Evolutionary conservation across 768 basidiomycete species (phyloP).

Genomic region (Tylopilus sp.): DNA sequence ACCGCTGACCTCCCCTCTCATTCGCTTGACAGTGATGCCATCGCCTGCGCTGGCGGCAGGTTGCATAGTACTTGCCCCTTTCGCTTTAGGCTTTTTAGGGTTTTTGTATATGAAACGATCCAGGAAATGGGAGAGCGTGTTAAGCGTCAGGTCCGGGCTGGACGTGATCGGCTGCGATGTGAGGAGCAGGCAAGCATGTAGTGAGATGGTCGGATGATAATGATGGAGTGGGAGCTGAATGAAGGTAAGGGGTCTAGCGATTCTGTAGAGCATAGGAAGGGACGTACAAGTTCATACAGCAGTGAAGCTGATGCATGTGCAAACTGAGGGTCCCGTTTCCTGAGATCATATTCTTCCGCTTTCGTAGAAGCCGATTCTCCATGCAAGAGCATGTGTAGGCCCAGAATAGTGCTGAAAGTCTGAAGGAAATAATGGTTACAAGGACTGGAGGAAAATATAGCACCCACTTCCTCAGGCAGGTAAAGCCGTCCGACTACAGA

Average conservation of each 20-base stretch:
- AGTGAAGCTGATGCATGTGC: conserved; percentile 76
- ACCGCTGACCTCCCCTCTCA: conserved; percentile 53
- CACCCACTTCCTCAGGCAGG: conserved; percentile 79
- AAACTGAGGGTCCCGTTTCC: conserved; percentile 87
- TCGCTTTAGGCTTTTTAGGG: conserved; percentile 69
- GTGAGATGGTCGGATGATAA: conserved; percentile 86
- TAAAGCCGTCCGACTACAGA: conserved; percentile 88
- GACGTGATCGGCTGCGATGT: conserved; percentile 70
- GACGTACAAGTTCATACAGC: conserved; percentile 85
- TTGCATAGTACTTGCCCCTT: conserved; percentile 94
- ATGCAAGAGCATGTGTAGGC: conserved; percentile 44
- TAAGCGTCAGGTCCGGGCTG: conserved; percentile 83
- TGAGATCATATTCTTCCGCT: conserved; percentile 66
- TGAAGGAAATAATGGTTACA: conserved; percentile 17
- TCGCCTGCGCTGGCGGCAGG: conserved; percentile 72
- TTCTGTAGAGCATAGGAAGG: not conserved
- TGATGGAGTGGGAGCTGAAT: conserved; percentile 81
- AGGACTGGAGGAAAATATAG: not conserved
- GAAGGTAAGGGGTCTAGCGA: not conserved
- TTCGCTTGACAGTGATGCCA: conserved; percentile 64
- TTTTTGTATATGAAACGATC: conserved; percentile 98
- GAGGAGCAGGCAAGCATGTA: conserved; percentile 84
- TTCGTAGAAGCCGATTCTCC: conserved; percentile 28
- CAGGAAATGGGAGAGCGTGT: conserved; percentile 92
- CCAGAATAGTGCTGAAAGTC: conserved; percentile 50